Percentiles rank a stretch among this genome's conserved stretches.
Conservation (phyloP, 805 yeast genomes). For the Lachancea nothofagi region DNA sequence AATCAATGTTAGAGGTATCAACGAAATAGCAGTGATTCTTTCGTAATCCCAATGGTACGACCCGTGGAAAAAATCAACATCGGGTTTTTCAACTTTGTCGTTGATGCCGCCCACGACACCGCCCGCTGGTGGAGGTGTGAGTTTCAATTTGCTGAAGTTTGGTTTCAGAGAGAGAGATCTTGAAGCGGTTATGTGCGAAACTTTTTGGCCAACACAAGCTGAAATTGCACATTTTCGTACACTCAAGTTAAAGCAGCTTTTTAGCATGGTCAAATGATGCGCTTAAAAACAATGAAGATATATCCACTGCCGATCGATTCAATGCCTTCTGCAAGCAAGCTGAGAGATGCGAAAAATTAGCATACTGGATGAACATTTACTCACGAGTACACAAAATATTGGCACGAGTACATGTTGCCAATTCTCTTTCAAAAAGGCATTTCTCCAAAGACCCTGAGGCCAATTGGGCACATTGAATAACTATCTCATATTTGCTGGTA, state of each 20-base stretch:
- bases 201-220: not conserved
- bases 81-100: slow-evolving; percentile 62
- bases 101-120: slow-evolving; percentile 65
- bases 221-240: not conserved
- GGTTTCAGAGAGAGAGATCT: slow-evolving; percentile 24
- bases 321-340: too few relatives aligned
- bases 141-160: slow-evolving; percentile 34
- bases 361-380: too few relatives aligned
- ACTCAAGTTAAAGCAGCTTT: slow-evolving; percentile 4
- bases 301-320: too few relatives aligned
- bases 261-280: slow-evolving; percentile 5
- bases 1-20: slow-evolving; percentile 58
- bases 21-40: slow-evolving; percentile 50
- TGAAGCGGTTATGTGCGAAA: not conserved
- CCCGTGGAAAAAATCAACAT: slow-evolving; percentile 53
- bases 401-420: too few relatives aligned
- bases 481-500: too few relatives aligned
- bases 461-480: too few relatives aligned
- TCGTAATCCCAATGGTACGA: slow-evolving; percentile 73
- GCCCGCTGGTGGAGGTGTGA: slow-evolving; percentile 69
- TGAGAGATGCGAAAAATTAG: too few relatives aligned
- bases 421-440: too few relatives aligned
- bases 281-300: too few relatives aligned
- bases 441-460: too few relatives aligned
- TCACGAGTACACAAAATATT: too few relatives aligned